These are phyloP conservation scores for Ustilago trichophora DNA, from an alignment of 1,284 basidiomycete species.

Conservation along the genomic window DNA sequence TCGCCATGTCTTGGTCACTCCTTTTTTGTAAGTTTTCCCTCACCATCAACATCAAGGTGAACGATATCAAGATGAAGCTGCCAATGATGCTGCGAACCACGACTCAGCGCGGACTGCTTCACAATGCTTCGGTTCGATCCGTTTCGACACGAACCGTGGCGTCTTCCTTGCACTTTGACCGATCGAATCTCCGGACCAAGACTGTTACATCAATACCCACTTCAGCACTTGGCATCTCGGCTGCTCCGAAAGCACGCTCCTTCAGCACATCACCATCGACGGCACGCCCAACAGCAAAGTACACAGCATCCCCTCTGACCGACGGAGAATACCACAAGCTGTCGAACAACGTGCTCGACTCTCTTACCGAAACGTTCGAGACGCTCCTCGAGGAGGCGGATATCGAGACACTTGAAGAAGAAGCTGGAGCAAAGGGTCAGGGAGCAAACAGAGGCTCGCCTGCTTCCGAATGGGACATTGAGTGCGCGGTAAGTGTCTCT, in stretches of 20 bases:
- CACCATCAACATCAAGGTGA: not conserved
- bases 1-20: no score
- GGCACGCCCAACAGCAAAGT: slow-evolving; percentile 26
- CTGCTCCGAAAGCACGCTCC: no score
- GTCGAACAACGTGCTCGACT: slow-evolving; percentile 84
- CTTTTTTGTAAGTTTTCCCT: no score
- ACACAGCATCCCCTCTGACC: slow-evolving; percentile 68
- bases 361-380: slow-evolving; percentile 81
- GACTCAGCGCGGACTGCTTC: slow-evolving; percentile 26
- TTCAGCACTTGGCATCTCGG: no score
- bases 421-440: slow-evolving; percentile 13
- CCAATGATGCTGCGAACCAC: slow-evolving; percentile 40
- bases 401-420: slow-evolving; percentile 43
- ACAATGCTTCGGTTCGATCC: slow-evolving; percentile 11
- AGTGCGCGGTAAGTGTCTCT: slow-evolving; percentile 87
- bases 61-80: slow-evolving; percentile 11
- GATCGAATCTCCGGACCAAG: no score
- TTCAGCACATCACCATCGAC: no score
- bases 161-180: no score
- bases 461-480: slow-evolving; percentile 79
- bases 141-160: no score
- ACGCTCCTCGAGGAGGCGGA: slow-evolving; percentile 74
- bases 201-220: no score
- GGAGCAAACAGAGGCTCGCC: slow-evolving; percentile 46
- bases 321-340: slow-evolving; percentile 78